phyloP scores from a whole-genome alignment of 257 asterid species.

The Solanum clarkiae region DNA sequence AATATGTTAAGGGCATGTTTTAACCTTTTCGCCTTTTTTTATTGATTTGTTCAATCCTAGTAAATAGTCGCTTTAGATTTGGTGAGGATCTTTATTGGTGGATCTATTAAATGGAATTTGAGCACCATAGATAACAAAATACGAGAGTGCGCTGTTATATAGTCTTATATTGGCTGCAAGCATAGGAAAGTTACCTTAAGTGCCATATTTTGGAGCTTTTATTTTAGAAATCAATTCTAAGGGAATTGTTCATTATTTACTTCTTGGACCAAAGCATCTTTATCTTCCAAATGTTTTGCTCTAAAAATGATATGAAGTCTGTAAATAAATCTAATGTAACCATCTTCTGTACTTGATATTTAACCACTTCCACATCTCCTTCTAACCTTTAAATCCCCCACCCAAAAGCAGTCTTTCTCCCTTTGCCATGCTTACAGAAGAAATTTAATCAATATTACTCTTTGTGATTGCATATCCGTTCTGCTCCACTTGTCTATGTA shows the following conservation, averaged over 20 bases:
- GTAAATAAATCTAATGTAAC: not conserved
- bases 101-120: not conserved
- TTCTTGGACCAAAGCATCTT: not conserved
- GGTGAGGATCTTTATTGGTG: not conserved
- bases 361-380: not conserved
- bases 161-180: not conserved
- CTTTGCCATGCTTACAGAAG: not conserved
- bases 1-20: no score
- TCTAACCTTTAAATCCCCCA: not conserved
- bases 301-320: not conserved
- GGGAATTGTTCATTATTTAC: not conserved
- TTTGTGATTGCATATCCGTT: not conserved
- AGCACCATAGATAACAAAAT: not conserved
- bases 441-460: not conserved
- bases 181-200: not conserved
- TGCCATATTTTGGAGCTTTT: not conserved
- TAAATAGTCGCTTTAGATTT: not conserved
- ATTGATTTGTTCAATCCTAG: not conserved
- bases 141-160: not conserved
- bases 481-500: not conserved
- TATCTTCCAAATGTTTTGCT: not conserved
- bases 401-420: not conserved
- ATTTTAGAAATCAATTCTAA: not conserved
- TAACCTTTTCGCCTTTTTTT: not conserved
- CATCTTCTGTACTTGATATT: not conserved